Evolutionary conservation across 2,329 filamentous ascomycete genomes (phyloP), one percentile per base, ranked within the genome.

Genomic region (Colletotrichum sp.): DNA sequence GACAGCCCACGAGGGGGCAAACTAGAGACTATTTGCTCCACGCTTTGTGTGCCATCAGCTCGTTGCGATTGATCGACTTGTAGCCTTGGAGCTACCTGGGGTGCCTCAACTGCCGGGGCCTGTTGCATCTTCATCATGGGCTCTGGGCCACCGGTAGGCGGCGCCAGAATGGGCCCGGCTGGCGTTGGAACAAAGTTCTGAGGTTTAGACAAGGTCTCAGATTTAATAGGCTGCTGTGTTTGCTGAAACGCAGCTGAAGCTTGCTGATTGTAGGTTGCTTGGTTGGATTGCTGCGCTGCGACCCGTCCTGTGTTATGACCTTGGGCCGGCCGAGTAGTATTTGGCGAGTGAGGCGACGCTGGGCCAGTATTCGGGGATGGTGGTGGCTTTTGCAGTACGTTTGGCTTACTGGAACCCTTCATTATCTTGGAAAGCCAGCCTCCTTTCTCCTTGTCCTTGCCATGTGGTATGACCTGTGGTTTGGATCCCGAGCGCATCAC

Each of bases 351-450:
- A 11, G 67, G 34, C 30, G 25, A 19, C 3, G 16, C 11, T 22
- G 52, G 29, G 12, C n/a, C 3, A 16, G 32, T 16, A 13, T 68
- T 62, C 3, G 63, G 29, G 25, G 52, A 55, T 11, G 67, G 63
- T 8, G 66, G 69, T 16, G 49, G 72, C 22, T 78, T 78, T 13
- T 78, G 76, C 12, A 76, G 64, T 1, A 78, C 64, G 7, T 49
- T 13, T 19, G 66, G n/a, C 16, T 74, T 78, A 11, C 44, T 39
- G 6, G 76, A 59, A 25, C 67, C 29, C n/a, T 75, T 78, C 68
- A 57, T 75, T 2, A 78, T 59, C 74, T 78, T 78, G 22, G 77
- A 78, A 8, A 77, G 64, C 78, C 76, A 79, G 11, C 77, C 61
- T 3, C 69, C 76, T 30, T 77, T 77, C 15, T 78, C 76, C n/a